phyloP scores from a whole-genome alignment of 2,329 filamentous ascomycete species.

The Talaromyces islandicus region DNA sequence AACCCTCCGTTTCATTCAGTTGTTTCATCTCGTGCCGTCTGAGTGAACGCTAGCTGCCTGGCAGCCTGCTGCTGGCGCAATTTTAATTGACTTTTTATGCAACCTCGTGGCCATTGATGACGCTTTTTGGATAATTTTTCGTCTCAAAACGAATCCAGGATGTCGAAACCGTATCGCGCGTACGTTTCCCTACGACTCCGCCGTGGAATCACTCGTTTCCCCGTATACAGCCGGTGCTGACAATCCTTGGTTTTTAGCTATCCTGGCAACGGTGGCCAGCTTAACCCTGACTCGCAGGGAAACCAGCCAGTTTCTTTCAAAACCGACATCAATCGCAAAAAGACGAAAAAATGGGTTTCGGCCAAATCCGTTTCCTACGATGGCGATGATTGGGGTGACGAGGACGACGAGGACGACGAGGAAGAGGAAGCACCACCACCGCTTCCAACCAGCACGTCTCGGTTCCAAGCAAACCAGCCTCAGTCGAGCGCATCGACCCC shows the following conservation, averaged over 20 bases:
- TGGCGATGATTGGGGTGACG: slow-evolving; percentile 85
- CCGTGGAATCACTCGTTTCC: neutral
- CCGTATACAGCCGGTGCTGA: neutral
- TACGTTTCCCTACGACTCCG: slow-evolving; percentile 1
- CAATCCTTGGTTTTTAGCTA: slow-evolving; percentile 1
- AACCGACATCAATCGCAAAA: slow-evolving; percentile 79
- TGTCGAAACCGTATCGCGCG: slow-evolving; percentile 11
- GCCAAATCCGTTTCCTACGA: slow-evolving; percentile 83
- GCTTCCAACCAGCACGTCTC: slow-evolving; percentile 23
- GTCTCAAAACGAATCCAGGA: neutral
- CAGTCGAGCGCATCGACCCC: slow-evolving; percentile 7
- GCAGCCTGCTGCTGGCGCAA: neutral
- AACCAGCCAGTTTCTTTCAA: slow-evolving; percentile 59
- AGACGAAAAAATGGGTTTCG: slow-evolving; percentile 93
- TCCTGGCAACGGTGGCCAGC: slow-evolving; percentile 15
- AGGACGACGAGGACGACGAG: slow-evolving; percentile 55
- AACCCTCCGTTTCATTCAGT: neutral
- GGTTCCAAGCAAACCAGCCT: slow-evolving; percentile 8
- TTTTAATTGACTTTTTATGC: neutral
- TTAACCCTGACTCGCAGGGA: slow-evolving; percentile 21
- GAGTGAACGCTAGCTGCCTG: neutral
- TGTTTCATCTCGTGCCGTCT: neutral
- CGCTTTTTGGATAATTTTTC: neutral
- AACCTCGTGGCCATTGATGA: neutral
- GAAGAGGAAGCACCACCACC: slow-evolving; percentile 18